Base-by-base conservation (phyloP, 2,329 filamentous ascomycete species). In the Phoma sp. region DNA sequence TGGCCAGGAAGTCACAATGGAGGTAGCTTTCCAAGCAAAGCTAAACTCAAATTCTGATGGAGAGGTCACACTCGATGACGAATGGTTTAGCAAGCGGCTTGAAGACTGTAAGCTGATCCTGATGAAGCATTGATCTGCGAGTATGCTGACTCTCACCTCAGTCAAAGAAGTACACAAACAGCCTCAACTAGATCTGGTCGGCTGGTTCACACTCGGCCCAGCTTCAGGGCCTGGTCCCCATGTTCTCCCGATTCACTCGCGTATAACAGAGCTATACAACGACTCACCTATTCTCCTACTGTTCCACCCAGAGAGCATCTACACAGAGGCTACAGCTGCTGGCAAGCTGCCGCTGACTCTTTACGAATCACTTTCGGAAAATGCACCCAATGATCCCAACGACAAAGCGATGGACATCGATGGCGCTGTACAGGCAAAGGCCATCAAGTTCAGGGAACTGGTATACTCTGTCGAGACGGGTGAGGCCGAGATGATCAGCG, bases 401-500 rank as follows among this genome's bases (percentile, higher is more conserved):
- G 74, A 75, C 42, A 75, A 74, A 56, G 69, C 66, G n/a, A 77
- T 77, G 74, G 75, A 77, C 65, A 89, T 93, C 78, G 88, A 90
- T 60, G 89, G 91, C 60, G 80, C 80, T 73, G 82, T 71, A 76
- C 67, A 69, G 45, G 58, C 65, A 5, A 74, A 70, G 46, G 53
- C 67, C 43, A 82, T 95, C 56, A 89, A 85, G 67, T 98, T 98
- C 76, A 85, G 88, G 55, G 89, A 96, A 69, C 77, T 98, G 9
- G 86, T 89, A 1, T 98, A 95, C 74, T 89, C 89, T 0, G 87
- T 98, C 2, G 95, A 98, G 77, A 96, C 93, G 0, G 92, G 91
- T 9, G 93, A 98, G 74, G 93, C 93, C 1, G 95, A 99, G 76
- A 97, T 97, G 92, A 98, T 99, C 62, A 90, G 91, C 64, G 91